A percentile compares a stretch with the other conserved stretches of the same genome.
Evolutionary conservation across 2,329 filamentous ascomycete species (phyloP).

Genomic region (Paraphoma sp.): DNA sequence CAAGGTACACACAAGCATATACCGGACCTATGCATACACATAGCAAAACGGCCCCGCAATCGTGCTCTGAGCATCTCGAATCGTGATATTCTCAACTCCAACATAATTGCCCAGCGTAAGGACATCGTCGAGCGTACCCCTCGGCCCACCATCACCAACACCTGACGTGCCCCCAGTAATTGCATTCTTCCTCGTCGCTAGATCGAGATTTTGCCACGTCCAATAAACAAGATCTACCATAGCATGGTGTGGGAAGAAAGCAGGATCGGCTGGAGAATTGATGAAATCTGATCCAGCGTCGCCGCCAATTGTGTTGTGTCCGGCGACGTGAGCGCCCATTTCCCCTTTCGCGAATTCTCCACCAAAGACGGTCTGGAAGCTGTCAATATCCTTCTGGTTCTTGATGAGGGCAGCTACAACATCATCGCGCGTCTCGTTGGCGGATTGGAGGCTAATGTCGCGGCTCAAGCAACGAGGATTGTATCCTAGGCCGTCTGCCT

Average conservation of each 20-base stretch:
- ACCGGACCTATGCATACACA: conserved; percentile 38
- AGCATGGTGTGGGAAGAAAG: conserved; percentile 50
- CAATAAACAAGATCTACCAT: conserved; percentile 57
- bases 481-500: conserved; percentile 31
- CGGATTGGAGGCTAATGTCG: conserved; percentile 38
- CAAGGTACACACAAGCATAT: no score
- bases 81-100: conserved; percentile 26
- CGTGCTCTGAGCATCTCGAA: conserved; percentile 50
- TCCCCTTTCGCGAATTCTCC: conserved; percentile 42
- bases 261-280: conserved; percentile 54
- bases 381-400: conserved; percentile 29
- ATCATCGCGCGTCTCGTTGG: conserved; percentile 30
- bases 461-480: conserved; percentile 49
- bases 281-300: conserved; percentile 47
- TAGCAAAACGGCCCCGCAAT: conserved; percentile 54
- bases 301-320: conserved; percentile 51
- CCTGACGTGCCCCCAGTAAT: conserved; percentile 37
- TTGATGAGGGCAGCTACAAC: conserved; percentile 32
- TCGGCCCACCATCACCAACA: not conserved
- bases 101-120: conserved; percentile 12
- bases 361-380: conserved; percentile 48
- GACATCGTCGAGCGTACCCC: conserved; percentile 54
- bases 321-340: conserved; percentile 53
- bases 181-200: conserved; percentile 41
- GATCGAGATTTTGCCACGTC: conserved; percentile 58